Evolutionary conservation across 2,329 filamentous ascomycete genomes (phyloP).

Genomic region (Pseudogymnoascus sp.): DNA sequence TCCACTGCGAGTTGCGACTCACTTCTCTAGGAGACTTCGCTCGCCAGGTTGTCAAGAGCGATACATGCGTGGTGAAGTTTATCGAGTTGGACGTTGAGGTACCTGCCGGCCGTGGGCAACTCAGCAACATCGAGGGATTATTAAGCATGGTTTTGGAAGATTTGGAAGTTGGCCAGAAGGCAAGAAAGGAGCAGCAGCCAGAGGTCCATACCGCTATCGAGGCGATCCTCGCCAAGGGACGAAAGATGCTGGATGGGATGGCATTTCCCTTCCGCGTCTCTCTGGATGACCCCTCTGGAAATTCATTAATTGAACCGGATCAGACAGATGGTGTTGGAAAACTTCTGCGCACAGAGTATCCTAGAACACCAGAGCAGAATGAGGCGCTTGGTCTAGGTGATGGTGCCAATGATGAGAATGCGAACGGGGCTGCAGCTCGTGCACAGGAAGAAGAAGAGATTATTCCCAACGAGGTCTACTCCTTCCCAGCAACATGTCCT

Average conservation of each 20-base stretch:
- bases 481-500: constrained; percentile 84
- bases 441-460: constrained; percentile 61
- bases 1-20: constrained; percentile 74
- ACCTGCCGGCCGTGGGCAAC: constrained; percentile 79
- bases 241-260: constrained; percentile 68
- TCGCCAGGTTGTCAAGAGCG: constrained; percentile 86
- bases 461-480: constrained; percentile 84
- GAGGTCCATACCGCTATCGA: constrained; percentile 73
- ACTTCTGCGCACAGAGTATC: constrained; percentile 79
- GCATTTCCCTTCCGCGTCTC: constrained; percentile 81
- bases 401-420: constrained; percentile 47
- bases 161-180: constrained; percentile 72
- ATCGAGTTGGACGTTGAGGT: constrained; percentile 92
- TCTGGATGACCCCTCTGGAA: constrained; percentile 86
- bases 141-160: constrained; percentile 71
- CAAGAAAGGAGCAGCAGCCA: constrained; percentile 67
- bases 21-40: constrained; percentile 67
- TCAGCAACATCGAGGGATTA: constrained; percentile 89
- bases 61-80: constrained; percentile 76
- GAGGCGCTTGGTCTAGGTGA: constrained; percentile 69
- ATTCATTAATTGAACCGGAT: constrained; percentile 92
- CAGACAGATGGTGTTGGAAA: constrained; percentile 74
- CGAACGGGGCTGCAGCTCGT: constrained; percentile 33
- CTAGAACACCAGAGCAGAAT: constrained; percentile 79
- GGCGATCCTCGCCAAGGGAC: constrained; percentile 64